These are phyloP conservation scores for Geosiphon pyriformis DNA, from an alignment of 192 early-diverging fungal species.

Conservation along the genomic window DNA sequence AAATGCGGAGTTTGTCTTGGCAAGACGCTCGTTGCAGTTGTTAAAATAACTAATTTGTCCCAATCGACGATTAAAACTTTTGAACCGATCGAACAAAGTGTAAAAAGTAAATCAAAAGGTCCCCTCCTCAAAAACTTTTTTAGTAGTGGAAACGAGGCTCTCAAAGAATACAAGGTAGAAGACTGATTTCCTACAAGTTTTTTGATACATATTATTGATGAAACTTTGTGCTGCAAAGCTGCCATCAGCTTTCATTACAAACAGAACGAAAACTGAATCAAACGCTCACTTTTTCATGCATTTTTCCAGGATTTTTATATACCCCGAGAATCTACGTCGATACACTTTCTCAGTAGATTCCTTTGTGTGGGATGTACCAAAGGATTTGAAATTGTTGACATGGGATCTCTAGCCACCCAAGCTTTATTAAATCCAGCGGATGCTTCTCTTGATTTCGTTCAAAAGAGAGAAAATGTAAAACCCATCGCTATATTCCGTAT, in stretches of 20 bases:
- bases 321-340: conserved; percentile 78
- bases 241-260: too few species aligned
- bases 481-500: conserved; percentile 83
- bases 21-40: conserved; percentile 33
- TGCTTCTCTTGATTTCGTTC: conserved; percentile 70
- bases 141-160: conserved; percentile 33
- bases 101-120: conserved; percentile 35
- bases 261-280: too few species aligned
- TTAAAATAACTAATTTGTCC: conserved; percentile 33
- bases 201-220: background rate
- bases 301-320: conserved; percentile 86
- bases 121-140: conserved; percentile 27
- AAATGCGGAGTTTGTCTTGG: conserved; percentile 37
- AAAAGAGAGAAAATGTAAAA: conserved; percentile 67
- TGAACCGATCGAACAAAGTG: conserved; percentile 39
- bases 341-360: conserved; percentile 80
- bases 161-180: conserved; percentile 55
- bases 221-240: too few species aligned
- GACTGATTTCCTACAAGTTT: background rate
- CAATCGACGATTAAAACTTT: conserved; percentile 38
- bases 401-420: conserved; percentile 79
- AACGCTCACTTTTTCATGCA: too few species aligned
- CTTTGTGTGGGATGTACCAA: conserved; percentile 82
- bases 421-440: conserved; percentile 82
- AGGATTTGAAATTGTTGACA: conserved; percentile 91